Evolutionary conservation across 495 filamentous ascomycete genomes (phyloP).

Genomic region (Lineolata rhizophorae): DNA sequence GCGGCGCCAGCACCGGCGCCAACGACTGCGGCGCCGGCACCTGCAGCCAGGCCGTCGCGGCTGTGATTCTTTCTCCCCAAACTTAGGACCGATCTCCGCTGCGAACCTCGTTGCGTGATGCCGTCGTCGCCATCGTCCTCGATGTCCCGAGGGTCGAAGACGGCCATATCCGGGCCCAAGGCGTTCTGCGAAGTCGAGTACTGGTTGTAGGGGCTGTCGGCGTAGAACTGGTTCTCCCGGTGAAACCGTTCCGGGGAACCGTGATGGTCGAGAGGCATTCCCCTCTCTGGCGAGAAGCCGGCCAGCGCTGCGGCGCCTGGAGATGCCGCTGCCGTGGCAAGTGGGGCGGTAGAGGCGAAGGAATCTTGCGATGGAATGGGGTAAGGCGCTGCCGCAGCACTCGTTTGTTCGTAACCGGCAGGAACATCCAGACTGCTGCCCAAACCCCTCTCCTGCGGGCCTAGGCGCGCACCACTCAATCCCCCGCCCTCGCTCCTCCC

Average conservation of each 20-base stretch:
- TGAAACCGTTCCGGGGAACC: too few species aligned
- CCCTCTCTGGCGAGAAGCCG: slow-evolving; percentile 1
- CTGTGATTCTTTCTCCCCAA: slow-evolving; percentile 16
- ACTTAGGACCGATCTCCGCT: slow-evolving; percentile 29
- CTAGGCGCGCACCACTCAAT: too few species aligned
- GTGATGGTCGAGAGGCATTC: slow-evolving; percentile 15
- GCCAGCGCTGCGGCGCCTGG: too few species aligned
- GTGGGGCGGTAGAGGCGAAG: too few species aligned
- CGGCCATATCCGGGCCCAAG: slow-evolving; percentile 22
- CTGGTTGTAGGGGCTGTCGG: slow-evolving; percentile 34
- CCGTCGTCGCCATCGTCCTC: slow-evolving; percentile 76
- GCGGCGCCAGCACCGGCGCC: slow-evolving; percentile 27
- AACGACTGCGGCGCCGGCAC: slow-evolving; percentile 26
- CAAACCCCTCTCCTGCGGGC: too few species aligned
- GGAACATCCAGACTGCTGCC: too few species aligned
- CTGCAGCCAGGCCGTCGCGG: slow-evolving; percentile 12
- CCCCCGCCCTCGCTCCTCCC: too few species aligned
- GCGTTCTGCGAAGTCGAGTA: slow-evolving; percentile 33
- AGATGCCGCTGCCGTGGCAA: too few species aligned
- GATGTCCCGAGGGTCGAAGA: slow-evolving; percentile 59
- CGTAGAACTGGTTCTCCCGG: slow-evolving; percentile 18
- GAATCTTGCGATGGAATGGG: too few species aligned
- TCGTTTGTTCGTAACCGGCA: too few species aligned
- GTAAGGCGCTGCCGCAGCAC: too few species aligned
- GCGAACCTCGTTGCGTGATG: slow-evolving; percentile 24